Conservation (phyloP, 257 asterid species). For the Petrea volubilis region DNA sequence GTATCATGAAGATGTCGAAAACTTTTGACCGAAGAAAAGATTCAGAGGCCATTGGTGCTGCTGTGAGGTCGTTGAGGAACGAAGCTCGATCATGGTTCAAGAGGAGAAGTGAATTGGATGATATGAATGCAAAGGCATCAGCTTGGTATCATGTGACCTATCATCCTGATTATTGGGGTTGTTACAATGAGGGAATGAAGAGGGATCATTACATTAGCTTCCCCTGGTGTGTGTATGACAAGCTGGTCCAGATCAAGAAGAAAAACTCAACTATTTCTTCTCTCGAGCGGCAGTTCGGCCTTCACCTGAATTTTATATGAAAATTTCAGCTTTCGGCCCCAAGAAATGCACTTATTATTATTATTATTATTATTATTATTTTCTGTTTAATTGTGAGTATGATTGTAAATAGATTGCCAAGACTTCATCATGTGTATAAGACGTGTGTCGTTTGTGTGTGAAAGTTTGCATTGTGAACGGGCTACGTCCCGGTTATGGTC, state of each 20-base stretch:
- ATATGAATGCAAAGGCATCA: slow-evolving; percentile 68
- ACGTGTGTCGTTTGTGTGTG: too few species aligned
- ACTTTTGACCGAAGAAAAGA: slow-evolving; percentile 78
- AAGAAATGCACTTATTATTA: neutral
- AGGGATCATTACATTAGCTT: slow-evolving; percentile 78
- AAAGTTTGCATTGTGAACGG: too few species aligned
- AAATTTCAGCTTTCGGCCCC: neutral
- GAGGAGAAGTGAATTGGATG: slow-evolving; percentile 48
- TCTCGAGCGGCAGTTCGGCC: slow-evolving; percentile 24
- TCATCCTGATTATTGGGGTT: slow-evolving; percentile 66
- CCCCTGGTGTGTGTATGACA: slow-evolving; percentile 86
- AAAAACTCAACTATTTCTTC: slow-evolving; percentile 27
- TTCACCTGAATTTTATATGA: slow-evolving; percentile 30
- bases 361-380: too few species aligned
- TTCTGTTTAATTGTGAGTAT: neutral
- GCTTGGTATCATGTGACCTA: slow-evolving; percentile 92
- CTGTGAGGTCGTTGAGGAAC: slow-evolving; percentile 70
- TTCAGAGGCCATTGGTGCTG: slow-evolving; percentile 66
- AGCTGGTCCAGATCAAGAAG: slow-evolving; percentile 67
- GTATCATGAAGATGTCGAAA: slow-evolving; percentile 63
- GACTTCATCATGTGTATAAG: neutral
- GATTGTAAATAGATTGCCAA: neutral
- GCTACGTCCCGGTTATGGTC: too few species aligned
- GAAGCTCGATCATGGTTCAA: slow-evolving; percentile 76
- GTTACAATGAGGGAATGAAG: slow-evolving; percentile 54